Evolutionary conservation across 2,329 filamentous ascomycete species (phyloP).

Genomic region (Diplodia seriata): DNA sequence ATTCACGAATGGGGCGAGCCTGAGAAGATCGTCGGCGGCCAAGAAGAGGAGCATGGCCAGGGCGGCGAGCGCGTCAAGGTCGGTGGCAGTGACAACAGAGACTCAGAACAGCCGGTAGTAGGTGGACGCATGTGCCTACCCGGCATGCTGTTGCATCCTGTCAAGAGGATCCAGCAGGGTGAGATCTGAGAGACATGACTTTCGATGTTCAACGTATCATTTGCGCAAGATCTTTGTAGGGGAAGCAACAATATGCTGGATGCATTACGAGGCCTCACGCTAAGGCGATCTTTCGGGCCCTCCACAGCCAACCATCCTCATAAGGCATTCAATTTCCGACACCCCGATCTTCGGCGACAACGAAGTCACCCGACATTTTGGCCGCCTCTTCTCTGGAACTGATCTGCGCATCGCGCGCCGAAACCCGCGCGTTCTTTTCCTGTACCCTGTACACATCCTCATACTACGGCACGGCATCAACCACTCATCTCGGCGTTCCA

Average conservation of each 20-base stretch:
- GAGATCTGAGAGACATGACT: conserved; percentile 31
- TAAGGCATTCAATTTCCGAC: conserved; percentile 14
- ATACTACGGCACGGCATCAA: conserved; percentile 23
- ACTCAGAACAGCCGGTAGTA: conserved; percentile 26
- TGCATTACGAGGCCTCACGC: conserved; percentile 10
- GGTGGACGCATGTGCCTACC: conserved; percentile 85
- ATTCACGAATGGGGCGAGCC: conserved; percentile 80
- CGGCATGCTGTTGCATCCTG: conserved; percentile 86
- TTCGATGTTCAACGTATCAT: conserved; percentile 18
- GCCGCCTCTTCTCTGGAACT: background rate
- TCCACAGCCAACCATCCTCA: conserved; percentile 17
- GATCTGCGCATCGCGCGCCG: background rate
- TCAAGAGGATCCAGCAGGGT: conserved; percentile 65
- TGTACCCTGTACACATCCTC: conserved; percentile 26
- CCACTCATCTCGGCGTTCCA: conserved; percentile 25
- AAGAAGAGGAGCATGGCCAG: conserved; percentile 48
- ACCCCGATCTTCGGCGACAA: conserved; percentile 18
- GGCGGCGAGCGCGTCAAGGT: conserved; percentile 56
- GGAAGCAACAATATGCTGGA: background rate
- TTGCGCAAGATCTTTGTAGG: background rate
- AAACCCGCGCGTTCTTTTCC: conserved; percentile 2
- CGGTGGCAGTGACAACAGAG: conserved; percentile 31
- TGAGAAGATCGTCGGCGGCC: conserved; percentile 61
- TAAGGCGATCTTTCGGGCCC: background rate
- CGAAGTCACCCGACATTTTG: background rate